Percentiles rank a stretch among this genome's conserved stretches.
phyloP scores from a whole-genome alignment of 257 asterid species.

The Solanum verrucosum region DNA sequence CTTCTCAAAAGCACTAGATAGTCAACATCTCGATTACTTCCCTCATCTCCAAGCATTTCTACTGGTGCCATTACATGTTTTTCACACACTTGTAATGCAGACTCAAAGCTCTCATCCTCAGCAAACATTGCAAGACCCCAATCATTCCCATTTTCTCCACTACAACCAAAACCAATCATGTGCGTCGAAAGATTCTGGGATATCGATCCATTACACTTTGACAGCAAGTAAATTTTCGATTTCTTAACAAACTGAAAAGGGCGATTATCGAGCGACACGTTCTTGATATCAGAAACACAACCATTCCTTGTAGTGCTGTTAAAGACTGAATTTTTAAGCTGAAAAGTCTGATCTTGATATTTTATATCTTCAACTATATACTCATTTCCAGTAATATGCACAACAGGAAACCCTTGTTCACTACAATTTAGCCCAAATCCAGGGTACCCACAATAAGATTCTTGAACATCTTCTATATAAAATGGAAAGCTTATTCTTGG shows the following conservation, averaged over 20 bases:
- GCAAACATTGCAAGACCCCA: slow-evolving; percentile 28
- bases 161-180: slow-evolving; percentile 3
- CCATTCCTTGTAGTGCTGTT: background rate
- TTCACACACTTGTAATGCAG: slow-evolving; percentile 25
- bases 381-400: slow-evolving; percentile 14
- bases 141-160: background rate
- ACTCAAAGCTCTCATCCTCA: slow-evolving; percentile 4
- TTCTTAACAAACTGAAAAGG: background rate
- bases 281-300: slow-evolving; percentile 28
- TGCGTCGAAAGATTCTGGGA: background rate
- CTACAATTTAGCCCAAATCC: slow-evolving; percentile 29
- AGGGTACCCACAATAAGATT: slow-evolving; percentile 39
- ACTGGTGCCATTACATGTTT: slow-evolving; percentile 30
- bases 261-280: background rate
- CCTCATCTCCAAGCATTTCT: slow-evolving; percentile 13
- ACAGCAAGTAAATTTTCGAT: slow-evolving; percentile 24
- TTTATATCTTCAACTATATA: slow-evolving; percentile 24
- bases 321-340: slow-evolving; percentile 18
- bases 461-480: slow-evolving; percentile 16
- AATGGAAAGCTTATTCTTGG: slow-evolving; percentile 53
- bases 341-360: slow-evolving; percentile 11
- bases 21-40: background rate
- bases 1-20: too few species aligned
- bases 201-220: slow-evolving; percentile 15
- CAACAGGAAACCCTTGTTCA: slow-evolving; percentile 18